phyloP scores from a whole-genome alignment of 2,329 filamentous ascomycete genomes.

The Pestalotiopsis sp. region DNA sequence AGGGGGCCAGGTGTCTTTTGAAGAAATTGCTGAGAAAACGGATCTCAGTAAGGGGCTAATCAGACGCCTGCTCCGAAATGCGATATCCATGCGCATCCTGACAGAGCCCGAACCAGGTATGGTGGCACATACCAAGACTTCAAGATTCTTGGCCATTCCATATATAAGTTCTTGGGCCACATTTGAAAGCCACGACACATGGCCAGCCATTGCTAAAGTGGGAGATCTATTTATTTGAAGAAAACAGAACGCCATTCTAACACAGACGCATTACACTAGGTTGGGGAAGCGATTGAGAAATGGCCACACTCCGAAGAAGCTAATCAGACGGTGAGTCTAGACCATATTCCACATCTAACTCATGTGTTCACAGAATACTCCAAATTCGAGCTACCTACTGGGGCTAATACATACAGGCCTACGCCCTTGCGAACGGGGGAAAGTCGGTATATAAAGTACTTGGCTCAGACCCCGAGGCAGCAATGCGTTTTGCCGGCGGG shows the following conservation, averaged over 20 bases:
- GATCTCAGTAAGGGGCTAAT: constrained; percentile 23
- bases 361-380: constrained; percentile 23
- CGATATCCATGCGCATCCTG: constrained; percentile 43
- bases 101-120: constrained; percentile 37
- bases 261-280: constrained; percentile 8
- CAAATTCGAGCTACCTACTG: constrained; percentile 24
- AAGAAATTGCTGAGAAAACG: constrained; percentile 27
- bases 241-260: not conserved
- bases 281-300: constrained; percentile 35
- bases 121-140: constrained; percentile 42
- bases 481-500: constrained; percentile 13
- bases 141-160: constrained; percentile 33
- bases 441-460: constrained; percentile 1
- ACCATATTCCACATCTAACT: constrained; percentile 28
- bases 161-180: constrained; percentile 20
- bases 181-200: constrained; percentile 34
- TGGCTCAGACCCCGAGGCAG: constrained; percentile 5
- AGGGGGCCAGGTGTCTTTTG: constrained; percentile 25
- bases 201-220: constrained; percentile 32
- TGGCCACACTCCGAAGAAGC: constrained; percentile 40
- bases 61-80: constrained; percentile 40
- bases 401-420: constrained; percentile 26
- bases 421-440: constrained; percentile 26
- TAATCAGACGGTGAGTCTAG: constrained; percentile 33
- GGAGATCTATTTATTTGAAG: constrained; percentile 23